Base-by-base conservation (phyloP, 768 basidiomycete species). In the Russula lepida region DNA sequence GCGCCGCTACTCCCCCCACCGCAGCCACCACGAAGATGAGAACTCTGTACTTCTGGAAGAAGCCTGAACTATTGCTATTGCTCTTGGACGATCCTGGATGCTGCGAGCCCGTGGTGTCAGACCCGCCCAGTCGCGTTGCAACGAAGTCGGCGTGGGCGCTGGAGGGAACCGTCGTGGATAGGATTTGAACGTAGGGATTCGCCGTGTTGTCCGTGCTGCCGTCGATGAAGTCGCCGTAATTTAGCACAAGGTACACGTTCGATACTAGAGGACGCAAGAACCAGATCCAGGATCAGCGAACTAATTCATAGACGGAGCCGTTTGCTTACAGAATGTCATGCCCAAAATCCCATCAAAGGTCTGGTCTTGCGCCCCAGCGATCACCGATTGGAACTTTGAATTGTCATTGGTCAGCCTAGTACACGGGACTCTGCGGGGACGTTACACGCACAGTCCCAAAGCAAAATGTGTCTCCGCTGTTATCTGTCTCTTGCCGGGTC, bases 331-430 rank as follows among this genome's bases (percentile, higher is more conserved):
- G 72, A 87, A 87, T 15, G 81, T 79, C 84, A 88, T 88, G 59
- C 88, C 87, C 39, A 89, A 75, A 48, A 89, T 79, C 71, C 84
- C 78, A 66, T 88, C 86, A 62, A 76, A 86, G 25, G 70, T 75
- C 35, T 79, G 74, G 43, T 77, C 78, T 48, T 72, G 68, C 39
- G 79, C 74, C 85, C 86, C 55, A 58, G 78, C 78, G 4, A 79
- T 78, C 39, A 80, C 77, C 9, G 86, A 84, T 66, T 89, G 87
- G 73, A 86, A 88, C 86, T 88, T 88, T 59, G 19, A 54, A 47
- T 41, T 2, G 5, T 44, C 39, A 27, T 19, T 9, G 15, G 50
- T 62, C 43, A 57, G 60, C 27, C 3, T 11, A 30, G 5, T 21
- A 33, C 25, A 52, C 11, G 33, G 9, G 28, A 8, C 15, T 37